These are phyloP conservation scores for Triticum urartu DNA, from an alignment of 176 grass and related monocot genomes.

Conservation along the genomic window DNA sequence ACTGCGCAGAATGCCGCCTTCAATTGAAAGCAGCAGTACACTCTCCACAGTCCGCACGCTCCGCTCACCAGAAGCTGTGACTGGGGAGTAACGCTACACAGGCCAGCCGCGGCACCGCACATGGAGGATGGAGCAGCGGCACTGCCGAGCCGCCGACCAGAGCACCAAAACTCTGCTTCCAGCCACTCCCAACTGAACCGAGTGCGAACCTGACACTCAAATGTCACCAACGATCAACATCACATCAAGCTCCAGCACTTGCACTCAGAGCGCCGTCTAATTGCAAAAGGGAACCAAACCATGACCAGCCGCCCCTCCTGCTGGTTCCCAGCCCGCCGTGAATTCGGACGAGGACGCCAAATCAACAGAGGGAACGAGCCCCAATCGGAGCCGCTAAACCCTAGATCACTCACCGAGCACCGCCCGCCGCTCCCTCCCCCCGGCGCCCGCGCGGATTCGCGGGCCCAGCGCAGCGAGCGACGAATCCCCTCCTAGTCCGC, in stretches of 20 bases:
- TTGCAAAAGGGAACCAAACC: not conserved
- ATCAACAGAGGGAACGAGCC: not conserved
- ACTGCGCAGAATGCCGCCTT: not conserved
- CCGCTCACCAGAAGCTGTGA: not conserved
- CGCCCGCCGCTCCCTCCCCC: not conserved
- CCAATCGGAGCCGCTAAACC: not conserved
- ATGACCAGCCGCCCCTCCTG: not conserved
- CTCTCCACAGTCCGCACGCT: not conserved
- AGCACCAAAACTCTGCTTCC: not conserved
- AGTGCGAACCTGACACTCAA: not conserved
- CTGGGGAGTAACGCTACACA: not conserved
- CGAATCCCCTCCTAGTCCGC: not conserved
- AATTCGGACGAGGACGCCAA: not conserved
- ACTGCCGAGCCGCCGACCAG: too few species aligned
- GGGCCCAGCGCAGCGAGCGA: not conserved
- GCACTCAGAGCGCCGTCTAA: not conserved
- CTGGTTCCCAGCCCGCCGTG: not conserved
- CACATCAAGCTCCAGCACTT: not conserved
- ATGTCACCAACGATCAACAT: not conserved
- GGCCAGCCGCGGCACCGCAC: not conserved
- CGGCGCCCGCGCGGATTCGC: not conserved
- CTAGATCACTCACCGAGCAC: conserved; percentile 32
- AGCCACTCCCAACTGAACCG: not conserved
- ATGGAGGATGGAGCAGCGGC: not conserved
- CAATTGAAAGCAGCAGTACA: not conserved